phyloP scores from a whole-genome alignment of 768 basidiomycete species.

The Panellus pusillus region DNA sequence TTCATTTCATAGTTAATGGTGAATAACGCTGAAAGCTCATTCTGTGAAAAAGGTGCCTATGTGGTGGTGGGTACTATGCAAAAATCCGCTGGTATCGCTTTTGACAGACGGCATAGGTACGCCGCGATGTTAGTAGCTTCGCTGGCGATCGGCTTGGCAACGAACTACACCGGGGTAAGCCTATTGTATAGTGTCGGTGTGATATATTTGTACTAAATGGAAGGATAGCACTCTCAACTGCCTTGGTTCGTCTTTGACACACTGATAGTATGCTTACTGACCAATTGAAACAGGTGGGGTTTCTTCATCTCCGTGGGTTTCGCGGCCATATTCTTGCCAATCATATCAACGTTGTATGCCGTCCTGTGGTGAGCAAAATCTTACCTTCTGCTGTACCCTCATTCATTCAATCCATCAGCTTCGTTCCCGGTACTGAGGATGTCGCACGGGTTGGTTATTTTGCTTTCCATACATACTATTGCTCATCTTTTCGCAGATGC shows the following conservation, averaged over 20 bases:
- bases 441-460: slow-evolving; percentile 29
- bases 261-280: neutral
- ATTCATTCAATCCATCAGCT: neutral
- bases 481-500: slow-evolving; percentile 37
- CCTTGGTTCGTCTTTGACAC: slow-evolving; percentile 9
- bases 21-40: slow-evolving; percentile 12
- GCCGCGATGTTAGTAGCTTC: slow-evolving; percentile 40
- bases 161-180: slow-evolving; percentile 45
- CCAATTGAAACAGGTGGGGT: slow-evolving; percentile 39
- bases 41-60: slow-evolving; percentile 34
- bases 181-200: neutral
- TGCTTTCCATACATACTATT: neutral
- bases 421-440: slow-evolving; percentile 25
- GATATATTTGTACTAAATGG: neutral
- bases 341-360: slow-evolving; percentile 54
- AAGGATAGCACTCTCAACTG: slow-evolving; percentile 22
- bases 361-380: slow-evolving; percentile 40
- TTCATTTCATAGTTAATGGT: slow-evolving; percentile 26
- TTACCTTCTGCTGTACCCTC: slow-evolving; percentile 2
- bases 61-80: slow-evolving; percentile 33
- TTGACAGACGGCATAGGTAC: slow-evolving; percentile 29
- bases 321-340: slow-evolving; percentile 47
- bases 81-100: no score
- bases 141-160: slow-evolving; percentile 53
- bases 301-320: slow-evolving; percentile 54